phyloP scores from a whole-genome alignment of 148 eudicot genomes.

The Rhododendron ferrugineum region DNA sequence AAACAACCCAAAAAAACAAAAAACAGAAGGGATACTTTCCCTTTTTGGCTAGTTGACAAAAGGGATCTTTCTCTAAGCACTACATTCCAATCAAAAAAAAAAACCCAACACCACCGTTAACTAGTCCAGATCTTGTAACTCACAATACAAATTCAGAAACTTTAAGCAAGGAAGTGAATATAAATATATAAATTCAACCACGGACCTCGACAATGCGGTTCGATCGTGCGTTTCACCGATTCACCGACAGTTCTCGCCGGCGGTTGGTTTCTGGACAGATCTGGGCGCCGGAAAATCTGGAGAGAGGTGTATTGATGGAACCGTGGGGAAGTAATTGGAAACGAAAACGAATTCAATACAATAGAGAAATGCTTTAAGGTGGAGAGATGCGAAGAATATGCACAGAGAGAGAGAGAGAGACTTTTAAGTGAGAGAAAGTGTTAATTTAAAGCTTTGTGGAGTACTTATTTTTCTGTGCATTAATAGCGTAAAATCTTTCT shows the following conservation, averaged over 20 bases:
- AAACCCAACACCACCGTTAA: slow-evolving; percentile 3
- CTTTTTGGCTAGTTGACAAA: background rate
- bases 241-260: background rate
- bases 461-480: background rate
- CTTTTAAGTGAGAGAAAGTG: background rate
- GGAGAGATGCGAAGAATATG: slow-evolving; percentile 30
- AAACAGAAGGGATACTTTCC: background rate
- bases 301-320: background rate
- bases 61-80: background rate
- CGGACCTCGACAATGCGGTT: slow-evolving; percentile 11
- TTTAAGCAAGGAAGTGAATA: background rate
- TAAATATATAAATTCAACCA: background rate
- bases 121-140: slow-evolving; percentile 6
- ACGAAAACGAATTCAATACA: background rate
- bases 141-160: background rate
- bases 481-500: background rate
- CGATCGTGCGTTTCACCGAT: background rate
- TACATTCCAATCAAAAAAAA: background rate
- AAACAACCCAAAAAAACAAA: background rate
- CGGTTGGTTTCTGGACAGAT: slow-evolving; percentile 15
- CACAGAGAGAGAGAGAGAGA: slow-evolving; percentile 8
- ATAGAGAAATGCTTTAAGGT: background rate
- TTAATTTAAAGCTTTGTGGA: background rate
- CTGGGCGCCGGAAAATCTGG: slow-evolving; percentile 14
- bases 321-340: background rate